Evolutionary conservation across 352 stramenopile species (phyloP).

Genomic region (Elongisporangium undulatum): DNA sequence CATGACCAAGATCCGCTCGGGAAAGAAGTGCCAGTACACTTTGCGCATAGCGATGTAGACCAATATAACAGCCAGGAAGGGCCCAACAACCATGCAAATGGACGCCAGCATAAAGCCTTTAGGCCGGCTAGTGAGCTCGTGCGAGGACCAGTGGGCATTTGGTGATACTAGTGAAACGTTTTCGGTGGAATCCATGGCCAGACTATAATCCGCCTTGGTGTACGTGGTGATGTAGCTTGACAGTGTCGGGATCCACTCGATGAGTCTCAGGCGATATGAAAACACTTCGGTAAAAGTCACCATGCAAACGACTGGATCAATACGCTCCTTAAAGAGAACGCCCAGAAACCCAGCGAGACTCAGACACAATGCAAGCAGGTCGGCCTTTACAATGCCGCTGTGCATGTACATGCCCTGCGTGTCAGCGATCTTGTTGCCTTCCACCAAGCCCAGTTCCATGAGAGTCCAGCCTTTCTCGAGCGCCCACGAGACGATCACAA

Average conservation of each 20-base stretch:
- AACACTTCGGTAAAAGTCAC: constrained; percentile 8
- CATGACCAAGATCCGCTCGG: constrained; percentile 6
- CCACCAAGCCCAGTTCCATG: constrained; percentile 34
- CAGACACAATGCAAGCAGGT: constrained; percentile 32
- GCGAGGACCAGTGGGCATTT: constrained; percentile 22
- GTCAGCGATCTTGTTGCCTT: constrained; percentile 18
- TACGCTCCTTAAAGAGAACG: constrained; percentile 8
- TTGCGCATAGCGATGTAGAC: constrained; percentile 20
- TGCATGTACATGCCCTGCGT: constrained; percentile 23
- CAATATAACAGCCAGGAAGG: constrained; percentile 16
- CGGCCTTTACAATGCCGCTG: constrained; percentile 27
- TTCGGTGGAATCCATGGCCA: constrained; percentile 18
- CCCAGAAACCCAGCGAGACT: constrained; percentile 23
- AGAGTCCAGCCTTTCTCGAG: constrained; percentile 43
- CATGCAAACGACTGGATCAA: constrained; percentile 4
- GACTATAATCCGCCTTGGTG: constrained; percentile 16
- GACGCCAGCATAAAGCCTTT: constrained; percentile 18
- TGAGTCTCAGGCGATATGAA: constrained; percentile 8
- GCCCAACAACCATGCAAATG: constrained; percentile 17
- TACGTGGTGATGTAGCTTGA: neutral
- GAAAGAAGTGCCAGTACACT: constrained; percentile 21
- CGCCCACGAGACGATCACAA: constrained; percentile 26
- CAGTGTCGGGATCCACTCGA: constrained; percentile 7
- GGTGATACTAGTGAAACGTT: constrained; percentile 15
- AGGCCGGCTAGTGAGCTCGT: constrained; percentile 16